Percentiles rank a stretch among this genome's conserved stretches.
phyloP scores from a whole-genome alignment of 306 rosid genomes.

The Acacia acuminata region DNA sequence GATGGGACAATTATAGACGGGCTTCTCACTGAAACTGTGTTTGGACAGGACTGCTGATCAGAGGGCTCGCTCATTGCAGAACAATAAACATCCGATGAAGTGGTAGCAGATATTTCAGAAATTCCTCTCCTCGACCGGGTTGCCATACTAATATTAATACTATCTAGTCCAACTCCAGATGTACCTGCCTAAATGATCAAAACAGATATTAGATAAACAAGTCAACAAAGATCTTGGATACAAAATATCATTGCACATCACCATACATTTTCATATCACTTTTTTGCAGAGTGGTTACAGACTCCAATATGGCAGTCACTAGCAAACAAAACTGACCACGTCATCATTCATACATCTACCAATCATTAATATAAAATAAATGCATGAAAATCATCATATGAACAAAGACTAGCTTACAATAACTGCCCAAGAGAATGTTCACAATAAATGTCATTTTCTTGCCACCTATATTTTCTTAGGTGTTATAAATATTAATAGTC shows the following conservation, averaged over 20 bases:
- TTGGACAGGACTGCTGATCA: conserved; percentile 56
- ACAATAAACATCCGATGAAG: conserved; percentile 59
- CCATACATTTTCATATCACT: background rate
- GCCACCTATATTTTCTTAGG: background rate
- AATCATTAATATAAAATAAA: background rate
- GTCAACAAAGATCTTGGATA: background rate
- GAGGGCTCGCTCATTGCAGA: conserved; percentile 66
- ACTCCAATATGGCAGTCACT: conserved; percentile 8
- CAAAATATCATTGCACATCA: background rate
- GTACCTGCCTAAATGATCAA: conserved; percentile 55
- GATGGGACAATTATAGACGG: conserved; percentile 59
- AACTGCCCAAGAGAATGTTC: conserved; percentile 2
- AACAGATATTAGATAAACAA: conserved; percentile 32
- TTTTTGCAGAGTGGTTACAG: background rate
- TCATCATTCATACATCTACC: conserved; percentile 8
- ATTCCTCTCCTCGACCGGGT: conserved; percentile 50
- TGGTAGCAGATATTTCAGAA: conserved; percentile 58
- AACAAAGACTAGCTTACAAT: conserved; percentile 9
- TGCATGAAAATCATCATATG: conserved; percentile 9
- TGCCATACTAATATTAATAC: conserved; percentile 33
- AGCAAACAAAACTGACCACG: conserved; percentile 3
- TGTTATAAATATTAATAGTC: background rate
- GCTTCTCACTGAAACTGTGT: conserved; percentile 58
- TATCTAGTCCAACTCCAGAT: conserved; percentile 50
- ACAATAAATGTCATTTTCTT: background rate